A percentile compares a stretch with the other conserved stretches of the same genome.
Evolutionary conservation across 179 eudicot species (phyloP).

Genomic region (Dionaea muscipula): DNA sequence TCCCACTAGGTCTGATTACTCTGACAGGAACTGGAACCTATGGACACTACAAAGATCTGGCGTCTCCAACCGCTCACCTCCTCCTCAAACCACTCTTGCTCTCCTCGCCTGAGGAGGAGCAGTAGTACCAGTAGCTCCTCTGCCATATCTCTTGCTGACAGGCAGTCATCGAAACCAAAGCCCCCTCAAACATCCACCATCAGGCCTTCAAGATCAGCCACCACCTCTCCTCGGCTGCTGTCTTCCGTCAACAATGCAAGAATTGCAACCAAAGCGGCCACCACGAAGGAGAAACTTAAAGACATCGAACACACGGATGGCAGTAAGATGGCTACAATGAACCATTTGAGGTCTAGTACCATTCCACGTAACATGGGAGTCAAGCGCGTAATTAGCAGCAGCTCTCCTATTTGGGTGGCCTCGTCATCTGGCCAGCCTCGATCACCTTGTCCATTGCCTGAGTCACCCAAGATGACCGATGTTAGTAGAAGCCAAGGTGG

Average conservation of each 20-base stretch:
- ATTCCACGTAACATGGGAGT: conserved; percentile 20
- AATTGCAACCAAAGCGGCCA: conserved; percentile 15
- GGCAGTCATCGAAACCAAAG: not conserved
- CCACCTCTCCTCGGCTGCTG: conserved; percentile 35
- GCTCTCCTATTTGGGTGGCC: conserved; percentile 67
- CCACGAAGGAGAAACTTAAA: conserved; percentile 12
- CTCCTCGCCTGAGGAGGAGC: conserved; percentile 21
- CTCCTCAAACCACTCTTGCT: conserved; percentile 14
- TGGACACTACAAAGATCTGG: conserved; percentile 17
- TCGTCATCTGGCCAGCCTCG: conserved; percentile 41
- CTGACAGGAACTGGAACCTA: conserved; percentile 5
- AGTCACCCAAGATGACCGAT: conserved; percentile 19
- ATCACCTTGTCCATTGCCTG: conserved; percentile 16
- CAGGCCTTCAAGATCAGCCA: conserved; percentile 22
- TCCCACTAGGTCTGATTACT: too few species aligned
- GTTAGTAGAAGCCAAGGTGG: not conserved
- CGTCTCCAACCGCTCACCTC: conserved; percentile 8
- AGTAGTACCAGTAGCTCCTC: conserved; percentile 21
- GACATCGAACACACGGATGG: not conserved
- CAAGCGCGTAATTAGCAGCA: conserved; percentile 12
- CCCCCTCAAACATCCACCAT: conserved; percentile 14
- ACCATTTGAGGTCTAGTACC: conserved; percentile 7
- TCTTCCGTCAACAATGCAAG: conserved; percentile 22
- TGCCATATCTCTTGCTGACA: conserved; percentile 8
- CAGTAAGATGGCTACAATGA: not conserved